These are phyloP conservation scores for Colletotrichum cordylinicola DNA, from an alignment of 2,329 filamentous ascomycete species.

Conservation along the genomic window DNA sequence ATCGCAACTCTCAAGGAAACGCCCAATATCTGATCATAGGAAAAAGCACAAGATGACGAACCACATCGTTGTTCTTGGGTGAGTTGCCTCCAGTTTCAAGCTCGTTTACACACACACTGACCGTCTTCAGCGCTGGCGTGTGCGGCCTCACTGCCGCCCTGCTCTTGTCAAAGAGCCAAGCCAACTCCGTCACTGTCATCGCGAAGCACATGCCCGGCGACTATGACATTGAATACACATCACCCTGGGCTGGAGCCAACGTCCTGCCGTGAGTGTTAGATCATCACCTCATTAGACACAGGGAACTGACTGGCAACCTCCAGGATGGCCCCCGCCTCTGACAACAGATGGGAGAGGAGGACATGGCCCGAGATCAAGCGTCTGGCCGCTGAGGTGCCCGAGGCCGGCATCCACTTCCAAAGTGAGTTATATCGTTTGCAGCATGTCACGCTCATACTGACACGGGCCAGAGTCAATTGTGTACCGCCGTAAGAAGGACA, in stretches of 20 bases:
- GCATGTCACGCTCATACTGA: conserved; percentile 43
- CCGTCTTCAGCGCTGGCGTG: conserved; percentile 48
- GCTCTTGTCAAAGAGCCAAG: conserved; percentile 49
- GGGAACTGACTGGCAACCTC: not conserved
- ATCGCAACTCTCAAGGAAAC: not conserved
- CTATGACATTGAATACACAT: conserved; percentile 83
- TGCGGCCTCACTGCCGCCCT: conserved; percentile 57
- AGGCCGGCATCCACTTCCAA: conserved; percentile 78
- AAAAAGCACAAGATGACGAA: conserved; percentile 53
- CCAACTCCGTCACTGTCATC: conserved; percentile 44
- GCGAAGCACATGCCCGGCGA: conserved; percentile 87
- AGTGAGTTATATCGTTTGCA: conserved; percentile 35
- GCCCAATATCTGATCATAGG: too few relatives aligned
- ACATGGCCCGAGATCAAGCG: conserved; percentile 64
- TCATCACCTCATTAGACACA: not conserved
- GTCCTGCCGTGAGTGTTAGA: conserved; percentile 63
- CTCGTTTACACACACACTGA: not conserved
- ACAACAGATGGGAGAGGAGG: conserved; percentile 57
- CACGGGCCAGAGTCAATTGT: conserved; percentile 42
- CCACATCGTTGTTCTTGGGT: conserved; percentile 46
- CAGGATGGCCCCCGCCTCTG: conserved; percentile 38
- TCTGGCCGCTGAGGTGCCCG: conserved; percentile 65
- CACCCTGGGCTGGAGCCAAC: conserved; percentile 82
- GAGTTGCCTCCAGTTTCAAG: conserved; percentile 9
- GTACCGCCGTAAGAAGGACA: conserved; percentile 64